Conservation (phyloP, 2,329 filamentous ascomycete species). For the Aspergillus puulaauensis region DNA sequence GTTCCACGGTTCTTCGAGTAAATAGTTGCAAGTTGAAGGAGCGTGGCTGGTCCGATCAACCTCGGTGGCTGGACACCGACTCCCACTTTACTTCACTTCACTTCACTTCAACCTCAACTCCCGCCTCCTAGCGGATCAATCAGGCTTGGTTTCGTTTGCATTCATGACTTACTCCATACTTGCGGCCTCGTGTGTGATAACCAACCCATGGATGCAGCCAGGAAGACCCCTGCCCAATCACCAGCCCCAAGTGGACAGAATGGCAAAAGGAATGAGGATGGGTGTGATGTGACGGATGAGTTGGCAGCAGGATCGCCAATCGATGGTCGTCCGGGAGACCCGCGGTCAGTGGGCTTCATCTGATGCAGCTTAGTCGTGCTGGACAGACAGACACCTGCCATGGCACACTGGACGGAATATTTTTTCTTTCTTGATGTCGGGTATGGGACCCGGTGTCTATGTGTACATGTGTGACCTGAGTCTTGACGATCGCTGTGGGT, state of each 20-base stretch:
- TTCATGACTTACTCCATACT: background rate
- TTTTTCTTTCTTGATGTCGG: background rate
- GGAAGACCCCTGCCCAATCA: conserved; percentile 12
- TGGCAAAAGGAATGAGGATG: background rate
- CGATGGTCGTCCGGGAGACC: conserved; percentile 15
- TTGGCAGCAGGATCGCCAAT: conserved; percentile 16
- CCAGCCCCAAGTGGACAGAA: background rate
- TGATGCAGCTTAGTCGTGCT: background rate
- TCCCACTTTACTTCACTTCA: background rate
- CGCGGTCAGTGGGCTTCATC: background rate
- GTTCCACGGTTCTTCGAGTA: background rate
- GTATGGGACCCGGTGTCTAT: background rate
- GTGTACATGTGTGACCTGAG: background rate
- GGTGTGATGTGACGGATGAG: conserved; percentile 11
- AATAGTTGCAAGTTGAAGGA: background rate
- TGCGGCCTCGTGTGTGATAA: conserved; percentile 3
- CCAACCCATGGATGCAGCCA: background rate
- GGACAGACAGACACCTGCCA: background rate
- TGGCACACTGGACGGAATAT: background rate
- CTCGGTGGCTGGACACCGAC: background rate
- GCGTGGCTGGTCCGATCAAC: background rate
- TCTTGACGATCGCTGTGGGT: background rate
- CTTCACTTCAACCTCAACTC: background rate
- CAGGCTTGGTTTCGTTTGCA: no score
- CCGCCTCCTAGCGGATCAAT: background rate